A percentile compares a stretch with the other conserved stretches of the same genome.
Evolutionary conservation across 495 filamentous ascomycete genomes (phyloP).

Genomic region (Diplogelasinospora grovesii): DNA sequence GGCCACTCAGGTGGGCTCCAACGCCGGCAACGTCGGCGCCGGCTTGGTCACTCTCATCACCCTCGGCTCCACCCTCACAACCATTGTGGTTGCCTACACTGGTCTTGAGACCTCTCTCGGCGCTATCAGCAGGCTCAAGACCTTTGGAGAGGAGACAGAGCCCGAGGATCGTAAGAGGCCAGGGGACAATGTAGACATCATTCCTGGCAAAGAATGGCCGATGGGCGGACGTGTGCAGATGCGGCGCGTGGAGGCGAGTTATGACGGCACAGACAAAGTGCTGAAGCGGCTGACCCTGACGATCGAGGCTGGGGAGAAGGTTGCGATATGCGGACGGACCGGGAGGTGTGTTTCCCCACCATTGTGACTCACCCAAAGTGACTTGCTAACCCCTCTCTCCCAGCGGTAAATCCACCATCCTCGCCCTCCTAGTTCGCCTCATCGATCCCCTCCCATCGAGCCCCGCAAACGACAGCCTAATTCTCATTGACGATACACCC

Average conservation of each 20-base stretch:
- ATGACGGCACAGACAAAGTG: too few species aligned
- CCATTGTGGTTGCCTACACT: slow-evolving; percentile 23
- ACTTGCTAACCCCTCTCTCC: background rate
- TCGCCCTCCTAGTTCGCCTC: slow-evolving; percentile 87
- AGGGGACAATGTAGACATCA: background rate
- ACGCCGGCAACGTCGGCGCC: slow-evolving; percentile 49
- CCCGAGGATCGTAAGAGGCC: slow-evolving; percentile 11
- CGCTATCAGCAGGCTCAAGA: slow-evolving; percentile 29
- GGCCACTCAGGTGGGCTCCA: slow-evolving; percentile 28
- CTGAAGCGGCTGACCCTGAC: slow-evolving; percentile 14
- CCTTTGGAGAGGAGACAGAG: slow-evolving; percentile 16
- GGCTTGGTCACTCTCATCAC: slow-evolving; percentile 33
- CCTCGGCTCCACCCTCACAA: slow-evolving; percentile 17
- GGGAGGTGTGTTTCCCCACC: slow-evolving; percentile 8
- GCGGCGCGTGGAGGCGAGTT: slow-evolving; percentile 17
- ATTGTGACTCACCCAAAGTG: background rate
- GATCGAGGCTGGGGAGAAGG: slow-evolving; percentile 16
- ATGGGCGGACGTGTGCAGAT: slow-evolving; percentile 16
- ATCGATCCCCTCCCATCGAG: slow-evolving; percentile 67
- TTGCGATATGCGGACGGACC: slow-evolving; percentile 22
- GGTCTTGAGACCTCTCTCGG: slow-evolving; percentile 34
- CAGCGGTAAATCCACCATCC: slow-evolving; percentile 80
- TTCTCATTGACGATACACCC: slow-evolving; percentile 16
- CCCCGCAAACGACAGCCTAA: slow-evolving; percentile 25
- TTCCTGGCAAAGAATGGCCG: slow-evolving; percentile 20